Conservation (phyloP, 495 filamentous ascomycete species). For the Echria macrotheca region DNA sequence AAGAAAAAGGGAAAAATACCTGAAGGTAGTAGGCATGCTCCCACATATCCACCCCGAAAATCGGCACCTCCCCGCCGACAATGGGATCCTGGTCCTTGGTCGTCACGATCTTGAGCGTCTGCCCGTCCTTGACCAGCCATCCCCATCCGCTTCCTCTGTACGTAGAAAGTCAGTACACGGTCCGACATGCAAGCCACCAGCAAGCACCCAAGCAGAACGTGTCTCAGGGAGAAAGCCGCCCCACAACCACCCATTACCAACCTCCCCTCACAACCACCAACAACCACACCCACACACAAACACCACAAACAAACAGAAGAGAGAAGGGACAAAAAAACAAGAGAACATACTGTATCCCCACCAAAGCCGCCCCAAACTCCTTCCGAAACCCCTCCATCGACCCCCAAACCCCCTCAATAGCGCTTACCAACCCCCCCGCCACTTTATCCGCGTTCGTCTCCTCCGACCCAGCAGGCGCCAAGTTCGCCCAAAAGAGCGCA, state of each 20-base stretch:
- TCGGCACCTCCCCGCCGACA: conserved; percentile 74
- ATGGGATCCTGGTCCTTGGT: conserved; percentile 94
- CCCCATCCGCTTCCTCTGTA: conserved; percentile 74
- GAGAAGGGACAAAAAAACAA: too few relatives aligned
- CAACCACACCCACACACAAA: too few relatives aligned
- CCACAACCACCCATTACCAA: too few relatives aligned
- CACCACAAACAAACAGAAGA: too few relatives aligned
- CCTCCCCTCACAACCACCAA: too few relatives aligned
- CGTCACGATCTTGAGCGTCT: conserved; percentile 68
- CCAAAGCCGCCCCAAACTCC: conserved; percentile 68
- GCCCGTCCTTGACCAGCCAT: conserved; percentile 83
- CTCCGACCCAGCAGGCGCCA: conserved; percentile 62
- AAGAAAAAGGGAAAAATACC: too few relatives aligned
- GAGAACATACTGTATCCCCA: conserved; percentile 45
- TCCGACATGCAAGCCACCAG: too few relatives aligned
- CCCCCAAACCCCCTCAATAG: conserved; percentile 61
- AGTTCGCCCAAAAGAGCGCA: conserved; percentile 88
- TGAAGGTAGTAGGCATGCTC: conserved; percentile 71
- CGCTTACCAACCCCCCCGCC: conserved; percentile 52
- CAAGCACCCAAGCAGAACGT: too few relatives aligned
- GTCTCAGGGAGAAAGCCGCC: too few relatives aligned
- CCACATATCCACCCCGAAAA: conserved; percentile 96
- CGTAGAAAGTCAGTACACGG: too few relatives aligned
- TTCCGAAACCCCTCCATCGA: conserved; percentile 67
- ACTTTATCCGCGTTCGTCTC: conserved; percentile 61